These are phyloP conservation scores for Phymatotrichopsis omnivora DNA, from an alignment of 2,329 filamentous ascomycete genomes.

Conservation along the genomic window DNA sequence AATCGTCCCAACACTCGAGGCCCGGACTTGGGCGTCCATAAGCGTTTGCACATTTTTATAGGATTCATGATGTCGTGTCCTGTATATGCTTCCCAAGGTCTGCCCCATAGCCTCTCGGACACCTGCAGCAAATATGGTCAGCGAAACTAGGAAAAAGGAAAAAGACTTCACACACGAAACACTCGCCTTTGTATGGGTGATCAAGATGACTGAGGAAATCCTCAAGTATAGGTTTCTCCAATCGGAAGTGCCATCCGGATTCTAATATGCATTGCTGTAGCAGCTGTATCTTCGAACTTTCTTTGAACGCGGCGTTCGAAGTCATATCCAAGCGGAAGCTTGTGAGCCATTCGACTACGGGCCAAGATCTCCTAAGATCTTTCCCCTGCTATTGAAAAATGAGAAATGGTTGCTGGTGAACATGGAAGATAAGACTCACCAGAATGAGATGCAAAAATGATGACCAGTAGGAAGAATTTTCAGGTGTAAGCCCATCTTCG, in stretches of 20 bases:
- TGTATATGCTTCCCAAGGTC: constrained; percentile 77
- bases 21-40: constrained; percentile 64
- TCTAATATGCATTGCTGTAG: constrained; percentile 81
- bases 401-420: constrained; percentile 6
- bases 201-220: constrained; percentile 87
- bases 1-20: constrained; percentile 71
- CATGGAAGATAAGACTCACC: constrained; percentile 15
- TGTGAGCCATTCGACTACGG: constrained; percentile 71
- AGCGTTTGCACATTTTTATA: constrained; percentile 69
- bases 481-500: constrained; percentile 82
- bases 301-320: constrained; percentile 96
- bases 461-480: constrained; percentile 91
- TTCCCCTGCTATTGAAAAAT: constrained; percentile 60
- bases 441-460: constrained; percentile 77
- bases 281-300: constrained; percentile 89
- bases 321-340: constrained; percentile 85
- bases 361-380: constrained; percentile 78
- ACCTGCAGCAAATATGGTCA: constrained; percentile 33
- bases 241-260: constrained; percentile 90
- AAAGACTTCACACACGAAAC: not conserved
- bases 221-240: constrained; percentile 75
- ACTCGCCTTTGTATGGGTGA: constrained; percentile 78
- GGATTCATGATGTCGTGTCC: constrained; percentile 87
- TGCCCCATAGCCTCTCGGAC: constrained; percentile 91
- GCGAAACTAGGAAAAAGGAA: not conserved